A percentile compares a stretch with the other conserved stretches of the same genome.
These are phyloP conservation scores for Acanthochlamys bracteata DNA, from an alignment of 106 monocot genomes.

Conservation along the genomic window DNA sequence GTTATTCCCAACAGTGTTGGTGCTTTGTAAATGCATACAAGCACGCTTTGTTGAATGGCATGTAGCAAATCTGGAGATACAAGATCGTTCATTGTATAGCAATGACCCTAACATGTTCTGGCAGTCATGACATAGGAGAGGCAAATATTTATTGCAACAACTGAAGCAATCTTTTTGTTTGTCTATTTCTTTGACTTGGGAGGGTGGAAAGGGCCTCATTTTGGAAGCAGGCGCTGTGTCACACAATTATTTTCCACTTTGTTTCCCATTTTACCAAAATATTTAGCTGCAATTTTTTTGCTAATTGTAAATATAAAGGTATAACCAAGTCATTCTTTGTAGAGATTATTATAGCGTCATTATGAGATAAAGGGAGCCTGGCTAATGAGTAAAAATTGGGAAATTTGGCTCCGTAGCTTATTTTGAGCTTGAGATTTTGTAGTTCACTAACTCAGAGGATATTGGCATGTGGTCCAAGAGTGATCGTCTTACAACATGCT, in stretches of 20 bases:
- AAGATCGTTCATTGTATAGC: constrained; percentile 93
- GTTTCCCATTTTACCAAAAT: background rate
- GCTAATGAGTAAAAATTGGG: constrained; percentile 8
- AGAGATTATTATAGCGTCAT: constrained; percentile 5
- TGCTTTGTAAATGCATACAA: constrained; percentile 81
- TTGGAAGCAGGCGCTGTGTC: constrained; percentile 12
- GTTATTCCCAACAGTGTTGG: constrained; percentile 62
- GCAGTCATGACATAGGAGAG: constrained; percentile 53
- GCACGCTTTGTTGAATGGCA: constrained; percentile 87
- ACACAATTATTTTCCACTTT: constrained; percentile 1
- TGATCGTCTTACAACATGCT: no score
- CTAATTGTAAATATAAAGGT: constrained; percentile 23
- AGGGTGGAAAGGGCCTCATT: constrained; percentile 14
- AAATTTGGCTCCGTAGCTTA: background rate
- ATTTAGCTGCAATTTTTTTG: constrained; percentile 9
- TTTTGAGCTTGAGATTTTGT: no score
- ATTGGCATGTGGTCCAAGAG: no score
- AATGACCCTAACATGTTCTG: constrained; percentile 80
- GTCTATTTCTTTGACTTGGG: constrained; percentile 21
- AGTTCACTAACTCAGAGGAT: no score
- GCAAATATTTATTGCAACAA: constrained; percentile 4
- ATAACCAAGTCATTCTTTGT: constrained; percentile 30
- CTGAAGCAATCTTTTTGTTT: constrained; percentile 5
- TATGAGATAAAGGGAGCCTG: background rate
- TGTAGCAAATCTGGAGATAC: constrained; percentile 95